These are phyloP conservation scores for Sinapis alba DNA, from an alignment of 441 rosid genomes.

Conservation along the genomic window DNA sequence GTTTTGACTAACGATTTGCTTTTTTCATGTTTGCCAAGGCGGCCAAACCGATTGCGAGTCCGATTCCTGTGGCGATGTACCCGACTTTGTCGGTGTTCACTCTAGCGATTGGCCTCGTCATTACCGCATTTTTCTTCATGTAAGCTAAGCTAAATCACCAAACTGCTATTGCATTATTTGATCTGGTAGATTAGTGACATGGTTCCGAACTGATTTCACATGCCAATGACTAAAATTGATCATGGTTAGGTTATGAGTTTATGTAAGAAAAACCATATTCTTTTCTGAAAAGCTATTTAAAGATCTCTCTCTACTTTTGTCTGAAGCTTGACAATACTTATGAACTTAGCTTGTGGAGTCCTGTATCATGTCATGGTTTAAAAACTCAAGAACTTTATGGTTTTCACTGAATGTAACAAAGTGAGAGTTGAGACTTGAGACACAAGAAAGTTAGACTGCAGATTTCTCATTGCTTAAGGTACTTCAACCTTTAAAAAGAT, in stretches of 20 bases:
- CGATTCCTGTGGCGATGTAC: constrained; percentile 76
- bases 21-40: constrained; percentile 43
- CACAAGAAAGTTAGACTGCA: not conserved
- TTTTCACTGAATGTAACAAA: not conserved
- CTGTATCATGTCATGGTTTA: too few species aligned
- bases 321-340: too few species aligned
- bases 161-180: not conserved
- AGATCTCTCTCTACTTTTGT: too few species aligned
- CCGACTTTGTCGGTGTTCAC: constrained; percentile 68
- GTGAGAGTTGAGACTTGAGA: not conserved
- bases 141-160: constrained; percentile 43
- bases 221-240: not conserved
- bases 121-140: constrained; percentile 94
- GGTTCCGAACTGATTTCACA: not conserved
- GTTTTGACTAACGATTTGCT: not conserved
- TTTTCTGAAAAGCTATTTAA: too few species aligned
- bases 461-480: not conserved
- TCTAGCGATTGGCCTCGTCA: constrained; percentile 75
- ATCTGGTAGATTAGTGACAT: not conserved
- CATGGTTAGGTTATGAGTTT: not conserved
- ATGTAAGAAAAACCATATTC: too few species aligned
- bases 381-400: not conserved
- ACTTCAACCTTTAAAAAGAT: not conserved
- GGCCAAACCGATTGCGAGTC: constrained; percentile 74
- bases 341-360: too few species aligned